phyloP scores from a whole-genome alignment of 1,284 basidiomycete species.

The Moesziomyces sp. region DNA sequence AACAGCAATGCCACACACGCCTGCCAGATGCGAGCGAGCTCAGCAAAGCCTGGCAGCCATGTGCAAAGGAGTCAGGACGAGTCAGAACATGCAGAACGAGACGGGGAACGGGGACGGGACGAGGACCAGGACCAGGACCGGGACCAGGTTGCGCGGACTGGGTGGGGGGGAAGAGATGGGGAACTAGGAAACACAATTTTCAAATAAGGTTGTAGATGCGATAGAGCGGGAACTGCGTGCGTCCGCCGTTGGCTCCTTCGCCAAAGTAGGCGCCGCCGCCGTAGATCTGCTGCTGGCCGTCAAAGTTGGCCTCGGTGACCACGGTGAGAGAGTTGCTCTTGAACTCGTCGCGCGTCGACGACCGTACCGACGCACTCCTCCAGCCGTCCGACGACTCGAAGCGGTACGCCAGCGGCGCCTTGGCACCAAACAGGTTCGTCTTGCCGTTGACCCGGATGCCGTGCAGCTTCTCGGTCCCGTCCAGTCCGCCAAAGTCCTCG shows the following conservation, averaged over 20 bases:
- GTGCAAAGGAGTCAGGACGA: no score
- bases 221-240: conserved; percentile 53
- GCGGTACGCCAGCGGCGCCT: conserved; percentile 57
- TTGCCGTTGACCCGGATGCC: conserved; percentile 31
- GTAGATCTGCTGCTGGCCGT: conserved; percentile 56
- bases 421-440: conserved; percentile 55
- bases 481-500: conserved; percentile 45
- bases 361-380: conserved; percentile 47
- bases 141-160: not conserved
- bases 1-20: no score
- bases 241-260: conserved; percentile 57
- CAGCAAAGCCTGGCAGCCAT: no score
- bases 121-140: not conserved
- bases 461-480: conserved; percentile 61
- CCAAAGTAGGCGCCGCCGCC: conserved; percentile 63
- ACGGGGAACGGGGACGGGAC: not conserved
- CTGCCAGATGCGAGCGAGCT: no score
- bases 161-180: no score
- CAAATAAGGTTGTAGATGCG: conserved; percentile 33
- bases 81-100: no score
- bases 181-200: no score
- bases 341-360: conserved; percentile 50
- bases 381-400: conserved; percentile 59
- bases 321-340: conserved; percentile 56
- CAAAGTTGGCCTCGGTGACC: conserved; percentile 55